phyloP scores from a whole-genome alignment of 352 stramenopile genomes.

The Phytophthora pinifolia region DNA sequence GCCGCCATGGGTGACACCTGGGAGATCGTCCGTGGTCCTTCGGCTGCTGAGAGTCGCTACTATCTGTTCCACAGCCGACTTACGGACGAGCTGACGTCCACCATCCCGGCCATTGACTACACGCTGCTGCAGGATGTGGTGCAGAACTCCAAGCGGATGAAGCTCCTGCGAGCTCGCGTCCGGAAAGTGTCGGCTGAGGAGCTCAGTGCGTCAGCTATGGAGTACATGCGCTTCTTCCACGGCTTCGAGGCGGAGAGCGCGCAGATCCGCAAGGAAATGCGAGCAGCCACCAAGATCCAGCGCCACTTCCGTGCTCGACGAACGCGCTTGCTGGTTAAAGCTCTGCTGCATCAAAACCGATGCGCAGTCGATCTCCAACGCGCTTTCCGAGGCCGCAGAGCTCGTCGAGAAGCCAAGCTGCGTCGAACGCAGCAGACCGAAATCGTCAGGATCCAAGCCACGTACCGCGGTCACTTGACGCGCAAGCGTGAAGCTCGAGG shows the following conservation, averaged over 20 bases:
- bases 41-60: constrained; percentile 23
- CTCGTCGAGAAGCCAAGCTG: constrained; percentile 33
- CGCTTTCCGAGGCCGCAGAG: constrained; percentile 59
- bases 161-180: constrained; percentile 58
- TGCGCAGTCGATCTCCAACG: constrained; percentile 61
- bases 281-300: constrained; percentile 60
- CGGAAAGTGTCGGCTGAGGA: constrained; percentile 46
- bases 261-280: constrained; percentile 46
- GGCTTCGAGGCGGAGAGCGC: constrained; percentile 65
- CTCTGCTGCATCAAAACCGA: constrained; percentile 60
- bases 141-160: constrained; percentile 66
- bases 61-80: constrained; percentile 72
- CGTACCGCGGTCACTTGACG: constrained; percentile 38
- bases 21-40: constrained; percentile 50
- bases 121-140: constrained; percentile 68
- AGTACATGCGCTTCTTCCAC: constrained; percentile 75
- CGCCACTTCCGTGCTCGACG: constrained; percentile 53
- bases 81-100: constrained; percentile 47
- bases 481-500: constrained; percentile 37
- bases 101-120: constrained; percentile 58
- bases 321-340: constrained; percentile 42
- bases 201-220: constrained; percentile 49
- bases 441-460: constrained; percentile 54
- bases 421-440: constrained; percentile 37
- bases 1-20: constrained; percentile 59